Evolutionary conservation across 768 basidiomycete genomes (phyloP), one percentile per base, ranked within the genome.

Genomic region (Filobasidium wieringae): DNA sequence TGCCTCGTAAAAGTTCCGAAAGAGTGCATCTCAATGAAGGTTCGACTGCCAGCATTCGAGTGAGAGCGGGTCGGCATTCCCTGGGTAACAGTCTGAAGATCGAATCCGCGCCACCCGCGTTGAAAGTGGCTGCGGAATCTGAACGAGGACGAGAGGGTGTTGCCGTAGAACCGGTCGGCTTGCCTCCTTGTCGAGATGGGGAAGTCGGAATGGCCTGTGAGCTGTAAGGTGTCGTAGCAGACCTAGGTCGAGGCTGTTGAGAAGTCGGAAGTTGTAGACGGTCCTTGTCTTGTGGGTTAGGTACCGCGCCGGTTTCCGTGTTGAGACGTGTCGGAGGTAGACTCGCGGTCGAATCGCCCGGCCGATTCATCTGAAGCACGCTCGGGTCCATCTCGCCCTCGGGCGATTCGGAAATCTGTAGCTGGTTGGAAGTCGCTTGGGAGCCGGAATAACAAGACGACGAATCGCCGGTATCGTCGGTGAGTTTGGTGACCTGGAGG

Each of bases 61-160:
- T 86, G 59, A 99, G 79, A 14, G 87, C 88, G 7, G 84, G 80
- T 37, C 95, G 82, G 14, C 89, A 83, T 76, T 99, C 93, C 54
- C 95, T 84, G 1, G 95, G 95, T 24, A 99, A 80, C 9, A 97
- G 79, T 19, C 93, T 83, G 79, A 99, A 97, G 68, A 99, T 95
- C 7, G 89, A 91, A 72, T 97, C 93, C 27, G 88, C 84, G 19
- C 87, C 85, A 55, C 80, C 82, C 52, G 76, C 69, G 64, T 81
- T 80, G 78, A 81, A 86, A 0, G 88, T 88, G 22, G 60, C 55
- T 12, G 51, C 36, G 12, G 60, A 61, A 47, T 61, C 60, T 24
- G 60, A 52, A 15, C 60, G 49, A 0, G 60, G 60, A 9, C 60
- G 60, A 6, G 58, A 24, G 1, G 59, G 59, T 22, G 58, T 52